Evolutionary conservation across 2,329 filamentous ascomycete genomes (phyloP).

Genomic region (Hypomyces rosellus): DNA sequence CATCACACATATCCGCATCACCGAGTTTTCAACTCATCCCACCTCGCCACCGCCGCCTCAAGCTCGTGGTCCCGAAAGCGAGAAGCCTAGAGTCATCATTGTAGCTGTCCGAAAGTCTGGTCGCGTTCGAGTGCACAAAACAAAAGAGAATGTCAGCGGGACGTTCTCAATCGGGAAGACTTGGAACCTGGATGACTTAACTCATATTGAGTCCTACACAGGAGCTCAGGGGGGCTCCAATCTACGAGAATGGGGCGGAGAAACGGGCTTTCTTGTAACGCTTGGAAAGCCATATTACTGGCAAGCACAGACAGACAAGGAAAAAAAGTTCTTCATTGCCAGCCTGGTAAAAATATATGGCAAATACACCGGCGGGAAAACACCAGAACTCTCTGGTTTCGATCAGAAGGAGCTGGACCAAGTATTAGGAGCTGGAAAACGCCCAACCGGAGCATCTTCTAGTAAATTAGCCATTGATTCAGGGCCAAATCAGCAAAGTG

Average conservation of each 20-base stretch:
- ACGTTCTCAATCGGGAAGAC: constrained; percentile 97
- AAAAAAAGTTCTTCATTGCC: constrained; percentile 98
- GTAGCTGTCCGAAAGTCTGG: constrained; percentile 90
- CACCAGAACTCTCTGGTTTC: constrained; percentile 76
- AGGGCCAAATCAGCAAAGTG: constrained; percentile 15
- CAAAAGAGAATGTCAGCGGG: constrained; percentile 88
- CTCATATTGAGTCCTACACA: constrained; percentile 75
- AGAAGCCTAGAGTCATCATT: constrained; percentile 88
- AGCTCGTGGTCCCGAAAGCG: constrained; percentile 60
- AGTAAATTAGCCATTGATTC: constrained; percentile 24
- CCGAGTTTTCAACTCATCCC: constrained; percentile 77
- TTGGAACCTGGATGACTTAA: constrained; percentile 90
- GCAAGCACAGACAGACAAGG: constrained; percentile 87
- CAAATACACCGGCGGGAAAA: constrained; percentile 86
- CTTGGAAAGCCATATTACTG: constrained; percentile 95
- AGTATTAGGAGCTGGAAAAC: constrained; percentile 56
- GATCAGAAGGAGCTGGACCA: constrained; percentile 71
- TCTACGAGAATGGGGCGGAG: constrained; percentile 71
- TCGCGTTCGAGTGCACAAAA: constrained; percentile 91
- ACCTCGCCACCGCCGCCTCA: constrained; percentile 78
- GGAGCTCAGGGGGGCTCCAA: constrained; percentile 50
- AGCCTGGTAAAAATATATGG: constrained; percentile 93
- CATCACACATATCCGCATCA: constrained; percentile 92
- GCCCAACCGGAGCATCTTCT: constrained; percentile 22
- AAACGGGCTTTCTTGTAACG: constrained; percentile 78